phyloP scores from a whole-genome alignment of 495 filamentous ascomycete genomes.

The Usnea hakonensis region DNA sequence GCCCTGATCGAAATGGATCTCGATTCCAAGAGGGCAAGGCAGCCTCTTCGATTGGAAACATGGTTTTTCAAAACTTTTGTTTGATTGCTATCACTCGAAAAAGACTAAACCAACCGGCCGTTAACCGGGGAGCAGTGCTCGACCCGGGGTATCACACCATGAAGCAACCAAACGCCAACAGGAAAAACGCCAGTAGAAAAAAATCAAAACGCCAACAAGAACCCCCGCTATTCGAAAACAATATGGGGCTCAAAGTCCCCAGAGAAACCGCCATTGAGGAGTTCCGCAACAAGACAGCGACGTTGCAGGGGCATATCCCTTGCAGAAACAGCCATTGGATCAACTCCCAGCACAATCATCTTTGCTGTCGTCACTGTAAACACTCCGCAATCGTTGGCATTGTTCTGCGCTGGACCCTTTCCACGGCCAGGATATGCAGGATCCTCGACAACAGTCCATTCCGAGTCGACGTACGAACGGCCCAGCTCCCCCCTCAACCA shows the following conservation, averaged over 20 bases:
- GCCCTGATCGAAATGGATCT: too few relatives aligned
- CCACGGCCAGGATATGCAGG: constrained; percentile 24
- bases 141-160: not conserved
- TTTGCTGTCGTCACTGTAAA: constrained; percentile 70
- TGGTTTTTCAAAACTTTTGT: not conserved
- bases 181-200: too few relatives aligned
- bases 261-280: constrained; percentile 58
- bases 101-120: not conserved
- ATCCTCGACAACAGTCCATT: constrained; percentile 52
- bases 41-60: not conserved
- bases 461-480: constrained; percentile 43
- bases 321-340: constrained; percentile 51
- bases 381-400: constrained; percentile 73
- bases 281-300: constrained; percentile 56
- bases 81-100: not conserved
- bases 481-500: constrained; percentile 58
- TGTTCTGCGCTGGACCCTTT: constrained; percentile 50
- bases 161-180: too few relatives aligned
- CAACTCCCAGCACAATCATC: constrained; percentile 56
- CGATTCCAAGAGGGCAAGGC: not conserved
- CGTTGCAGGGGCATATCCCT: constrained; percentile 53
- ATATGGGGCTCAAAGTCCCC: constrained; percentile 20
- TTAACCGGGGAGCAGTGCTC: not conserved
- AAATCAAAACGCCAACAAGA: not conserved
- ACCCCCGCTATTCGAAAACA: constrained; percentile 7